Evolutionary conservation across 495 filamentous ascomycete genomes (phyloP).

Genomic region (Pyronema domesticum): DNA sequence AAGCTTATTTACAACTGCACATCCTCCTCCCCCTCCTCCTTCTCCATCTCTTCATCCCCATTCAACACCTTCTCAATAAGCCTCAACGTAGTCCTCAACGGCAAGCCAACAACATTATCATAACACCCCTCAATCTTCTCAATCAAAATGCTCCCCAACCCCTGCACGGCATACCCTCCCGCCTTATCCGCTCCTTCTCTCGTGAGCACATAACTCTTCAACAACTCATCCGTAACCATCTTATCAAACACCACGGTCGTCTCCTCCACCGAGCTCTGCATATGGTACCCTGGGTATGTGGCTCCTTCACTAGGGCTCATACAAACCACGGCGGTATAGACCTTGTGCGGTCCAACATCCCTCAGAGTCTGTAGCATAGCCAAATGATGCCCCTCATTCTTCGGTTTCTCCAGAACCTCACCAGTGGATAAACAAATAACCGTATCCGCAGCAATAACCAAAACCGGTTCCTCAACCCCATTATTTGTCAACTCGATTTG

Average conservation of each 20-base stretch:
- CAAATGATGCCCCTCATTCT: constrained; percentile 59
- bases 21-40: constrained; percentile 17
- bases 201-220: constrained; percentile 72
- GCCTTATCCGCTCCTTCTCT: constrained; percentile 92
- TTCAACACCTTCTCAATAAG: constrained; percentile 67
- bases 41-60: constrained; percentile 34
- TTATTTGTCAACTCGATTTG: constrained; percentile 36
- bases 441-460: constrained; percentile 86
- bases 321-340: constrained; percentile 61
- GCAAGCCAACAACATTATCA: constrained; percentile 94
- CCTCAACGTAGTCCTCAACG: constrained; percentile 59
- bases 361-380: constrained; percentile 63
- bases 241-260: constrained; percentile 65
- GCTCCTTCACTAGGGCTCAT: constrained; percentile 65
- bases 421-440: constrained; percentile 63
- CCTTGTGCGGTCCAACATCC: constrained; percentile 55
- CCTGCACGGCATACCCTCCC: constrained; percentile 87
- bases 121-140: constrained; percentile 75
- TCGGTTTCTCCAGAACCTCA: constrained; percentile 74
- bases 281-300: constrained; percentile 62
- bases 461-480: constrained; percentile 45
- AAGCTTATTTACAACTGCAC: too few species aligned
- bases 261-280: constrained; percentile 70
- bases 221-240: constrained; percentile 59
- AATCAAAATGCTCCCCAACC: constrained; percentile 64